Conservation (phyloP, 2,329 filamentous ascomycete genomes). For the Penicillium sp. region DNA sequence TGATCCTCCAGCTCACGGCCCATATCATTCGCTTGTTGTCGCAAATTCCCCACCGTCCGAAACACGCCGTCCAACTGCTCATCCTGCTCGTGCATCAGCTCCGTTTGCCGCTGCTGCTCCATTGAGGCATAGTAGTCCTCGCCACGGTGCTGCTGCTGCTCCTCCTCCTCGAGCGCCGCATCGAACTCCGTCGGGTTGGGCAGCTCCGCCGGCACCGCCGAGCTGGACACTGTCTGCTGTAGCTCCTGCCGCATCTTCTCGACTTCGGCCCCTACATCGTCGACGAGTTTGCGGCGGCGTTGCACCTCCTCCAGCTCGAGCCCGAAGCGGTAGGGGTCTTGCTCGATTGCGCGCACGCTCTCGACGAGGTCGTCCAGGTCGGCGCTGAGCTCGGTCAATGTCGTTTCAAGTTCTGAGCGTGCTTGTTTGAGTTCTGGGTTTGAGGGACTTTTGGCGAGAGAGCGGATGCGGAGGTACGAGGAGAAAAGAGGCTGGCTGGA, state of each 20-base stretch:
- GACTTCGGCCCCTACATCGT: slow-evolving; percentile 84
- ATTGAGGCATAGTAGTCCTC: slow-evolving; percentile 73
- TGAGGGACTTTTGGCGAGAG: slow-evolving; percentile 66
- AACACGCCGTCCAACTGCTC: slow-evolving; percentile 89
- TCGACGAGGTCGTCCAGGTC: slow-evolving; percentile 87
- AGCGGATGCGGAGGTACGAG: slow-evolving; percentile 93
- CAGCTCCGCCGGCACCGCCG: slow-evolving; percentile 45
- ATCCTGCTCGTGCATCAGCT: slow-evolving; percentile 94
- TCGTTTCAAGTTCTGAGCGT: slow-evolving; percentile 73
- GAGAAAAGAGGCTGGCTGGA: slow-evolving; percentile 82
- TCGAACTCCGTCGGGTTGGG: slow-evolving; percentile 61
- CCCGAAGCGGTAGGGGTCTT: slow-evolving; percentile 81
- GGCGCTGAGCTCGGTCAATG: slow-evolving; percentile 69
- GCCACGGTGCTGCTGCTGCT: slow-evolving; percentile 33
- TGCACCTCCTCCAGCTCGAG: slow-evolving; percentile 78
- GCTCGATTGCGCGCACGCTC: slow-evolving; percentile 82
- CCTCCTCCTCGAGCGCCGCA: slow-evolving; percentile 42
- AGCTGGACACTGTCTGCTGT: slow-evolving; percentile 54
- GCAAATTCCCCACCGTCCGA: slow-evolving; percentile 83
- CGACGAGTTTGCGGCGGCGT: slow-evolving; percentile 75
- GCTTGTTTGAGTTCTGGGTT: slow-evolving; percentile 69
- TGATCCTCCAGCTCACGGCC: slow-evolving; percentile 95
- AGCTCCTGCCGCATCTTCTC: slow-evolving; percentile 87
- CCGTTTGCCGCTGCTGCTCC: slow-evolving; percentile 84
- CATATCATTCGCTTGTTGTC: slow-evolving; percentile 92